These are phyloP conservation scores for Arabis alpina DNA, from an alignment of 345 rosid genomes.

Conservation along the genomic window DNA sequence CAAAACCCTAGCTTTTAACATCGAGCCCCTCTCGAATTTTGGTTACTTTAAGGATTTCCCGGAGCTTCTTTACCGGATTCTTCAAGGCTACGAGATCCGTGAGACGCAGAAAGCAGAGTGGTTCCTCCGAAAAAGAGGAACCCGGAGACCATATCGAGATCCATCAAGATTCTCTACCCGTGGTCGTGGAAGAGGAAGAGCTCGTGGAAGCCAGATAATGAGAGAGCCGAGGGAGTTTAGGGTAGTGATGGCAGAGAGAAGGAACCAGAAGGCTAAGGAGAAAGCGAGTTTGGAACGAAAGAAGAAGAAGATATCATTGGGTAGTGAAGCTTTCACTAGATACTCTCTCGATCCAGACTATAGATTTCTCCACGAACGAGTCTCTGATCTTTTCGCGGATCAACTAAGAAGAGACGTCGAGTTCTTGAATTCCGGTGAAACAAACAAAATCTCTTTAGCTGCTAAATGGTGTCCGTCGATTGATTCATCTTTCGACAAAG, in stretches of 20 bases:
- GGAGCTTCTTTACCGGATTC: conserved; percentile 66
- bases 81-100: conserved; percentile 54
- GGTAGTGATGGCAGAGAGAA: too few species aligned
- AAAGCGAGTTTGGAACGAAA: conserved; percentile 25
- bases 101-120: conserved; percentile 47
- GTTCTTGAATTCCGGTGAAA: conserved; percentile 38
- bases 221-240: too few species aligned
- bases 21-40: conserved; percentile 45
- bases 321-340: conserved; percentile 45
- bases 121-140: conserved; percentile 35
- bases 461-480: conserved; percentile 79
- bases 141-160: background rate
- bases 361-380: conserved; percentile 53
- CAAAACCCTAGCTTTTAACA: conserved; percentile 60
- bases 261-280: too few species aligned
- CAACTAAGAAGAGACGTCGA: conserved; percentile 44
- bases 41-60: conserved; percentile 72
- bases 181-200: background rate
- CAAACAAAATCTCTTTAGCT: conserved; percentile 55
- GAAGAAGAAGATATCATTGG: conserved; percentile 47
- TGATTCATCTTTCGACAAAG: conserved; percentile 58
- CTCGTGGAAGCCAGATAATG: background rate
- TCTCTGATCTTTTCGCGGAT: conserved; percentile 57
- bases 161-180: background rate
- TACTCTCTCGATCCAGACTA: conserved; percentile 55